Evolutionary conservation across 2,329 filamentous ascomycete genomes (phyloP), one percentile per base, ranked within the genome.

Genomic region (Sporothrix schenckii): DNA sequence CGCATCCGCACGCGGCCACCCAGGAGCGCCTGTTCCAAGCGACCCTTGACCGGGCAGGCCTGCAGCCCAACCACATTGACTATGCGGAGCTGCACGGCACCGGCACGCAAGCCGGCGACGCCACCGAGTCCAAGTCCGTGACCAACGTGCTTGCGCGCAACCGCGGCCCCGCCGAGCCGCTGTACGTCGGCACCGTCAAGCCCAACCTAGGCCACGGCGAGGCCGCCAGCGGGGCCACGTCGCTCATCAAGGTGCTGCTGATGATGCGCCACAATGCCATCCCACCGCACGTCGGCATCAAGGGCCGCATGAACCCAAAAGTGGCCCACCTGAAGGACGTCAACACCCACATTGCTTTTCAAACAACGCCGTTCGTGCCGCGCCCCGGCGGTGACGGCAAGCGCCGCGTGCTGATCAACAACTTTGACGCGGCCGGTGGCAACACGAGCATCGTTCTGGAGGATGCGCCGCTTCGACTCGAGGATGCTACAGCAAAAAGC

Each of bases 51-150:
- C 87, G 91, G 52, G 89, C 91, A 53, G 89, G 90, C 71, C 85
- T 95, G 24, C 89, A 94, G 75, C 90, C 92, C 1, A 85, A 88
- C 68, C 91, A 94, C 73, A 86, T 97, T 66, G 89, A 89, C 79
- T 96, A 94, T 76, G 89, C 96, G 9, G 93, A 96, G 80, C 93
- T 95, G 89, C 92, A 97, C 78, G 93, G 92, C 19, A 97, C 93
- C 3, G 93, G 93, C 47, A 97, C 92, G 0, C 92, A 95, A 78
- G 92, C 91, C 49, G 93, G 92, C 72, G 93, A 97, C 76, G 89
- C 88, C 10, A 91, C 88, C 4, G 93, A 97, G 78, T 94, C 94
- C 90, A 83, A 87, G 0, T 93, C 90, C 0, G 91, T 96, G 63
- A 88, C 89, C 2, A 80, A 83, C 65, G 80, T 84, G 9, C 86